phyloP scores from a whole-genome alignment of 192 early-diverging fungal species.

The Linnemannia elongata region DNA sequence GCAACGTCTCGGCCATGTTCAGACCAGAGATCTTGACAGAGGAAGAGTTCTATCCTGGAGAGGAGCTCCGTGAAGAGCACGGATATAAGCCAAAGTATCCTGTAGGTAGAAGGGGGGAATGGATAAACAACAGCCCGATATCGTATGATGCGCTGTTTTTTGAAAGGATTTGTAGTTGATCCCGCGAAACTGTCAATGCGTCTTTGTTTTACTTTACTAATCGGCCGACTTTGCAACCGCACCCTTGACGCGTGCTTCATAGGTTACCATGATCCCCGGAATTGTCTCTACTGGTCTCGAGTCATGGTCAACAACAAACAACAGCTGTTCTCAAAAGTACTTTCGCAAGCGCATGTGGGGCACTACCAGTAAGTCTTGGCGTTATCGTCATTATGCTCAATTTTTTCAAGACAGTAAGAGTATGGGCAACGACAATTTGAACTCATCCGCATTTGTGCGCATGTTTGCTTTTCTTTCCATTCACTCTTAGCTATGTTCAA shows the following conservation, averaged over 20 bases:
- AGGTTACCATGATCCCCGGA: slow-evolving; percentile 88
- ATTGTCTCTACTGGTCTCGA: slow-evolving; percentile 91
- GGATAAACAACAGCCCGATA: slow-evolving; percentile 56
- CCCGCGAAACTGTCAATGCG: not conserved
- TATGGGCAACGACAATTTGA: not conserved
- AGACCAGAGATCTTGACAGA: slow-evolving; percentile 60
- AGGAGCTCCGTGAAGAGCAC: slow-evolving; percentile 37
- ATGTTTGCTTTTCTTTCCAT: not conserved
- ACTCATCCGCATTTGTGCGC: not conserved
- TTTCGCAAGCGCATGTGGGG: slow-evolving; percentile 93
- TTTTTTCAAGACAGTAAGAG: not conserved
- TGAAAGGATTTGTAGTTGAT: not conserved
- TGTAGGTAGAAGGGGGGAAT: slow-evolving; percentile 17
- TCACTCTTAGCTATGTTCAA: slow-evolving; percentile 77
- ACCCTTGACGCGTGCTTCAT: slow-evolving; percentile 50
- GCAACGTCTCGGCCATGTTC: slow-evolving; percentile 73
- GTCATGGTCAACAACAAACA: slow-evolving; percentile 83
- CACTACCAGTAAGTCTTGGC: slow-evolving; percentile 65
- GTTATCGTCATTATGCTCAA: not conserved
- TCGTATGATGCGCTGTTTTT: slow-evolving; percentile 61
- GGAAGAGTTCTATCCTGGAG: slow-evolving; percentile 66
- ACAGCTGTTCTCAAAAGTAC: slow-evolving; percentile 80
- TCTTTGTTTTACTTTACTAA: slow-evolving; percentile 29
- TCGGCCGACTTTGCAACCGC: not conserved
- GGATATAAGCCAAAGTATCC: slow-evolving; percentile 53